Evolutionary conservation across 441 rosid genomes (phyloP).

Genomic region (Mallotus japonicus): DNA sequence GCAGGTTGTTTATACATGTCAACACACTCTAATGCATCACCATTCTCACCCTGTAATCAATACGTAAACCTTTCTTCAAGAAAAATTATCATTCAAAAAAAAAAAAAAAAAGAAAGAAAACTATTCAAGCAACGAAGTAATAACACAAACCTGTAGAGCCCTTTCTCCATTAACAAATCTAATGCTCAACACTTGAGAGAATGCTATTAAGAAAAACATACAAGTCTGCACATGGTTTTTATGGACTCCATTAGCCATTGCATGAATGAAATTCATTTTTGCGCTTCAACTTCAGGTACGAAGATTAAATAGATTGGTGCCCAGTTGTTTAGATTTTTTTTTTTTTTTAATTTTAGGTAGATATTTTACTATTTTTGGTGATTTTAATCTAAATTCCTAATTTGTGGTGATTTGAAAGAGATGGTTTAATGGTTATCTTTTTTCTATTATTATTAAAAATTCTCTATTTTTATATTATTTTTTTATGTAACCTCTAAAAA

Average conservation of each 20-base stretch:
- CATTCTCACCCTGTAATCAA: slow-evolving; percentile 2
- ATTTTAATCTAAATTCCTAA: no score
- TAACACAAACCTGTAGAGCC: not conserved
- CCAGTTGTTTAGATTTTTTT: no score
- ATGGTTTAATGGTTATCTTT: no score
- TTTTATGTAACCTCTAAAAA: no score
- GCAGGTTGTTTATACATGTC: slow-evolving; percentile 22
- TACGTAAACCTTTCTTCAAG: not conserved
- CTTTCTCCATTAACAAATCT: not conserved
- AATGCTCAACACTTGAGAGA: not conserved
- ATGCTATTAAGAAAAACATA: not conserved
- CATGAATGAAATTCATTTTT: no score
- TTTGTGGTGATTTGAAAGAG: no score
- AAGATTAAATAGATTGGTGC: no score
- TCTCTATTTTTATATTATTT: no score
- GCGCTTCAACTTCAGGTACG: no score
- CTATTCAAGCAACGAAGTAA: not conserved
- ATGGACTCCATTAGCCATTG: not conserved
- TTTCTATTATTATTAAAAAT: no score
- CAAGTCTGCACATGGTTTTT: not conserved
- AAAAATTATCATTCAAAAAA: not conserved
- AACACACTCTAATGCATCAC: slow-evolving; percentile 12
- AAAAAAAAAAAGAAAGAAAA: not conserved
- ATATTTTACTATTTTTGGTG: no score
- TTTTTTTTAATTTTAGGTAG: no score